Evolutionary conservation across 192 early-diverging fungal genomes (phyloP), one percentile per base, ranked within the genome.

Genomic region (Chytriomyces confervae): DNA sequence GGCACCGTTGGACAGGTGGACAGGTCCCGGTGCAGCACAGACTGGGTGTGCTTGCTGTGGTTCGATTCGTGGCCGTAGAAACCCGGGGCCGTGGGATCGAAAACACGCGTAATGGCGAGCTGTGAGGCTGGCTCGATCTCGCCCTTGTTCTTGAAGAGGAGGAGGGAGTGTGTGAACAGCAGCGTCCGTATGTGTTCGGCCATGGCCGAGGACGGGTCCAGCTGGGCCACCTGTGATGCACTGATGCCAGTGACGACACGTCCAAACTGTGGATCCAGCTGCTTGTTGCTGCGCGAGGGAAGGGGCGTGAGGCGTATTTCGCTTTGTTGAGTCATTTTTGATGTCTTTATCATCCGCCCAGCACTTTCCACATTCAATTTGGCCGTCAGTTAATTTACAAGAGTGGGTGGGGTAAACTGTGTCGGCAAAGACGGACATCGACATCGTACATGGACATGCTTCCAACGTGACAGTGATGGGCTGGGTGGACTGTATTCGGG

Each of bases 1-100:
- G 72, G 72, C 24, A 74, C 72, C 20, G 60, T 18, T 11, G 72
- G 72, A 29, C 44, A 24, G 1, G 72, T 74, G 18, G 61, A 62
- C 60, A 74, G 29, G 72, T 74, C 72, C 27, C 60, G 72, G 27
- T 74, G 72, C 27, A 74, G 61, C 13, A 74, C 44, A n/a, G 60
- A 62, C 48, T 61, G 11, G 23, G 16, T 23, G 45, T 74, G 47
- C 10, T 61, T 29, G 1, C 29, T 61, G 20, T 57, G 53, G 62
- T 63, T 63, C 45, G 13, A 62, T 23, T 45, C 53, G 47, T 74
- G 72, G 36, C 72, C 72, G 72, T 74, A 74, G 10, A 47, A 16
- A 16, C 62, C 61, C n/a, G 61, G 45, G 4, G 57, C 72, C 8
- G 29, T 62, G 45, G 72, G 44, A 20, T 63, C 72, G 44, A 74